Evolutionary conservation across 1,284 basidiomycete genomes (phyloP), one percentile per base, ranked within the genome.

Genomic region (Ustilago esculenta): DNA sequence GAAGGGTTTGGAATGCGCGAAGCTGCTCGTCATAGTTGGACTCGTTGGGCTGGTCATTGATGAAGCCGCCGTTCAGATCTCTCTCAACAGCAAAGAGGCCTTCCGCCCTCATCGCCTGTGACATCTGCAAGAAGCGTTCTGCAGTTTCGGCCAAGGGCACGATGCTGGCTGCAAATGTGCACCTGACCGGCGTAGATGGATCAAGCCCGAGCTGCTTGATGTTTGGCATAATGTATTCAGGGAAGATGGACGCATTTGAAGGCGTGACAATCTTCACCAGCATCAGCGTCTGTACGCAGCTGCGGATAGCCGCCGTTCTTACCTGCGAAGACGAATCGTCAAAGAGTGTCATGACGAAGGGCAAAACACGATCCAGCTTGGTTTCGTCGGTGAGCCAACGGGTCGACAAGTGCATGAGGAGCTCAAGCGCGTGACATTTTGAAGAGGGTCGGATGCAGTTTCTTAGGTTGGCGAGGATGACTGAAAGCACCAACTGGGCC

Each of bases 221-320:
- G 75, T 95, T 92, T 1, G 94, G 95, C 24, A 98, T 87, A 58
- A 98, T 90, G 82, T 98, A 98, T 82, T 98, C 95, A 0, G 92
- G 90, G 76, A 98, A 92, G 21, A 97, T 90, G 15, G 84, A 42
- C 39, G 89, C 88, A 76, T 98, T 92, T 0, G 92, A 92, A 0
- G 92, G 91, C 0, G 93, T 93, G 56, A 98, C 92, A 1, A 90
- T 89, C 1, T 88, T 87, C 12, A 97, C 90, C 14, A 91, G 86
- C 84, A 92, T 65, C 69, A 94, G 92, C 33, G 92, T 87, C 84
- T 94, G 91, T 69, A 94, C 88, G 42, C 96, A 84, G 0, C 90
- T 91, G 44, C 92, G 86, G 55, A 96, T 82, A 0, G 92, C 90
- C 1, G 89, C 88, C 41, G 71, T 58, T 15, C 61, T 29, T 0